Percentiles rank a stretch among this genome's conserved stretches.
Evolutionary conservation across 2,329 filamentous ascomycete genomes (phyloP).

Genomic region (Fusarium transvaalense): DNA sequence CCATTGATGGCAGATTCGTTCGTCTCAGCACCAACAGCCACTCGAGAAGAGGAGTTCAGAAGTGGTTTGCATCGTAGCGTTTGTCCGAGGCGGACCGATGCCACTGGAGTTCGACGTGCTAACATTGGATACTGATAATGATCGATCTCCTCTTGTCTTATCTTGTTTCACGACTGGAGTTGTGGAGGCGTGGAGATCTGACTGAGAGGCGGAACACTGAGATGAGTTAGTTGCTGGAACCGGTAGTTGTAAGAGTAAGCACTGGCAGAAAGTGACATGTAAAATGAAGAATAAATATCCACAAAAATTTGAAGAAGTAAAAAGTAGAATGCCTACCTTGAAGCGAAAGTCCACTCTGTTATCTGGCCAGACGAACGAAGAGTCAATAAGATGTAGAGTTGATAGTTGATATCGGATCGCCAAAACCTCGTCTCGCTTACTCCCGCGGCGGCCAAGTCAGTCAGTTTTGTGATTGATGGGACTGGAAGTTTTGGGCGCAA

Average conservation of each 20-base stretch:
- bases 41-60: constrained; percentile 12
- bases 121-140: constrained; percentile 33
- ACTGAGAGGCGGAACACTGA: constrained; percentile 21
- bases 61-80: constrained; percentile 32
- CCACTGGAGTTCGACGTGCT: constrained; percentile 39
- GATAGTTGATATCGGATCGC: constrained; percentile 20
- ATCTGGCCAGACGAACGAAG: constrained; percentile 10
- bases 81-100: constrained; percentile 35
- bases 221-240: constrained; percentile 12
- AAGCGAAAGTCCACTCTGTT: constrained; percentile 18
- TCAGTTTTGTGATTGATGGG: constrained; percentile 2
- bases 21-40: constrained; percentile 11
- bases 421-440: constrained; percentile 21
- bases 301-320: neutral
- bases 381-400: neutral
- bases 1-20: constrained; percentile 10
- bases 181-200: constrained; percentile 36
- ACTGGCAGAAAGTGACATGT: neutral
- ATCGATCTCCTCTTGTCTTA: neutral
- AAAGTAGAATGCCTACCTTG: neutral
- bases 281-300: neutral
- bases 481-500: neutral
- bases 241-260: constrained; percentile 19
- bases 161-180: constrained; percentile 9
- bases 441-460: neutral